These are phyloP conservation scores for Diaporthe longicolla DNA, from an alignment of 2,329 filamentous ascomycete genomes.

Conservation along the genomic window DNA sequence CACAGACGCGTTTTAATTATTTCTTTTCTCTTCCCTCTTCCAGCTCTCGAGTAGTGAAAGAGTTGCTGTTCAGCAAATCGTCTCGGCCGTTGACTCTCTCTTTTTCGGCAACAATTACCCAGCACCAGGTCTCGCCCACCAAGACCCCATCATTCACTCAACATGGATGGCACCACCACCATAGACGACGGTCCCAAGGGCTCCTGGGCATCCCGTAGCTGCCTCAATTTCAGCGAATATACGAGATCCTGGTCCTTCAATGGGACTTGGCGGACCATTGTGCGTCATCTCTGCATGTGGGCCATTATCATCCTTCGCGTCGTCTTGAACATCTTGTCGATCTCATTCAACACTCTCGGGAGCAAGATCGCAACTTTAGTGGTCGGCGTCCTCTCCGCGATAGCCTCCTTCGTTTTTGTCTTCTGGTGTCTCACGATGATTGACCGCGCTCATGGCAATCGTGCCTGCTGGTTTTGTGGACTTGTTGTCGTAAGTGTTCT, in stretches of 20 bases:
- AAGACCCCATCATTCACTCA: not conserved
- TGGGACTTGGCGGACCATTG: not conserved
- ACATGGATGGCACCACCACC: conserved; percentile 19
- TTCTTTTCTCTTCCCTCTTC: not conserved
- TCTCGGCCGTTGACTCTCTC: too few species aligned
- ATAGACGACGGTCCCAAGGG: not conserved
- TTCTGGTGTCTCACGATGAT: conserved; percentile 38
- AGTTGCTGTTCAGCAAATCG: not conserved
- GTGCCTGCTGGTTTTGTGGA: conserved; percentile 13
- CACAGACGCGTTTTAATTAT: not conserved
- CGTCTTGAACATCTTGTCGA: conserved; percentile 22
- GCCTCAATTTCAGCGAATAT: conserved; percentile 22
- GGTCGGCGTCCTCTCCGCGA: conserved; percentile 11
- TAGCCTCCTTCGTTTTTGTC: conserved; percentile 31
- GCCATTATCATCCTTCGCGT: conserved; percentile 26
- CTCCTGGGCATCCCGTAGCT: conserved; percentile 38
- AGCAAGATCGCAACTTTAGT: conserved; percentile 16
- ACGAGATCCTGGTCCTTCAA: conserved; percentile 24
- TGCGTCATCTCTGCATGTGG: conserved; percentile 36
- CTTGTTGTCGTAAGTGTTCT: conserved; percentile 9
- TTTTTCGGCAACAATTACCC: too few species aligned
- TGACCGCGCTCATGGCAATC: conserved; percentile 29
- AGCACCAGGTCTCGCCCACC: too few species aligned
- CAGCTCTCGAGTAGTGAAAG: accelerated
- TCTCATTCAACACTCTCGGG: conserved; percentile 13